phyloP scores from a whole-genome alignment of 2,329 filamentous ascomycete genomes.

The Aspergillus fischeri region DNA sequence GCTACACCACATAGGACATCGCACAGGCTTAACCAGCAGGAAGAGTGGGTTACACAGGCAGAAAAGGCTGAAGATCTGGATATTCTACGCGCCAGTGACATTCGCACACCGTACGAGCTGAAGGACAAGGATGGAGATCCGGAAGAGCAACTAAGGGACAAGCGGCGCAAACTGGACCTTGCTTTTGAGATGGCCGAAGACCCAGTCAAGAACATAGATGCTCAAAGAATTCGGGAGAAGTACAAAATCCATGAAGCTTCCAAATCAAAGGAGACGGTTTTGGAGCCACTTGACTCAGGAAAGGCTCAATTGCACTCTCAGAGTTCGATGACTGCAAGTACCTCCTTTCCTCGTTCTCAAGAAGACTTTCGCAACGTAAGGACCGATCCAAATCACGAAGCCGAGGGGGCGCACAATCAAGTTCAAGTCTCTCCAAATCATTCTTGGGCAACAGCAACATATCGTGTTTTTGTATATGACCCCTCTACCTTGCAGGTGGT shows the following conservation, averaged over 20 bases:
- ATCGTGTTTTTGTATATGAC: constrained; percentile 39
- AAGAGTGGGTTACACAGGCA: constrained; percentile 4
- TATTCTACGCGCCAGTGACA: constrained; percentile 32
- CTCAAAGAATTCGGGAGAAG: constrained; percentile 19
- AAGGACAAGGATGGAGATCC: constrained; percentile 17
- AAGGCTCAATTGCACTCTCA: not conserved
- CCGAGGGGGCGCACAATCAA: too few relatives aligned
- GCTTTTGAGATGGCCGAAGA: constrained; percentile 16
- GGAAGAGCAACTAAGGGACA: constrained; percentile 14
- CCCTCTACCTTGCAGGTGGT: constrained; percentile 25
- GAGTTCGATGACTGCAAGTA: not conserved
- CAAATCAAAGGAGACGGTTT: not conserved
- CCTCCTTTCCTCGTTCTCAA: not conserved
- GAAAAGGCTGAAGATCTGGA: constrained; percentile 31
- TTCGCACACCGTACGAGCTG: constrained; percentile 28
- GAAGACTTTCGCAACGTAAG: not conserved
- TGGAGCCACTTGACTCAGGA: not conserved
- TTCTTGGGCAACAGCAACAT: constrained; percentile 13
- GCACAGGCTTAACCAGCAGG: not conserved
- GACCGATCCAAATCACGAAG: not conserved
- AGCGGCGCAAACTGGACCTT: constrained; percentile 18
- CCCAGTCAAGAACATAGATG: constrained; percentile 12
- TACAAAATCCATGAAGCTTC: constrained; percentile 12
- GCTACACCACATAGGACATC: not conserved
- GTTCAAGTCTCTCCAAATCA: not conserved